Conservation (phyloP, 805 yeast genomes). For the Teunomyces aglyptinius region DNA sequence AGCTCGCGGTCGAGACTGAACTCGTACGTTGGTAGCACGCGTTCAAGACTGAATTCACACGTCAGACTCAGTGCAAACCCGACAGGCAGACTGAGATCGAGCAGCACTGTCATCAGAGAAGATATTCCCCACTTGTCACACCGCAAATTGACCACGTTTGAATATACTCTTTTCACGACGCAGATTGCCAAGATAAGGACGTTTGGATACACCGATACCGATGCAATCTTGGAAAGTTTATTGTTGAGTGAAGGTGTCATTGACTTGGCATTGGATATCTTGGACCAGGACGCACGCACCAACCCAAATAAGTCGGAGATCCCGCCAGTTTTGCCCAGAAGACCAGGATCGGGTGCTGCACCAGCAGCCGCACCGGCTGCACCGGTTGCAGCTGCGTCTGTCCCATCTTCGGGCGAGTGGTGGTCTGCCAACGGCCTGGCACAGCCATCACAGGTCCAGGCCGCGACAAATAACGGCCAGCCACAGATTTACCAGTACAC, state of each 20-base stretch:
- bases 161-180: constrained; percentile 49
- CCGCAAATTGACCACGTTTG: constrained; percentile 53
- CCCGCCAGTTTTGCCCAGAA: constrained; percentile 49
- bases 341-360: constrained; percentile 24
- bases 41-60: constrained; percentile 15
- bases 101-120: constrained; percentile 1
- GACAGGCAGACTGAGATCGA: constrained; percentile 12
- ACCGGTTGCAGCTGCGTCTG: constrained; percentile 13
- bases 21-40: constrained; percentile 5
- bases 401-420: constrained; percentile 26
- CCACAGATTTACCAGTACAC: constrained; percentile 64
- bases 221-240: constrained; percentile 63
- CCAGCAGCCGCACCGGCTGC: constrained; percentile 13
- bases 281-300: constrained; percentile 39
- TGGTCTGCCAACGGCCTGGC: constrained; percentile 17
- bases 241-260: constrained; percentile 57
- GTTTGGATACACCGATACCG: constrained; percentile 58
- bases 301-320: constrained; percentile 37
- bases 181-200: constrained; percentile 45
- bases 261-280: constrained; percentile 55
- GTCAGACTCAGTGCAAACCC: constrained; percentile 10
- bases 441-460: constrained; percentile 3
- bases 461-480: constrained; percentile 19
- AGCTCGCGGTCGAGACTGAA: neutral
- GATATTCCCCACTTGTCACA: constrained; percentile 44